phyloP scores from a whole-genome alignment of 768 basidiomycete species.

The Hortiboletus flavorubellus region DNA sequence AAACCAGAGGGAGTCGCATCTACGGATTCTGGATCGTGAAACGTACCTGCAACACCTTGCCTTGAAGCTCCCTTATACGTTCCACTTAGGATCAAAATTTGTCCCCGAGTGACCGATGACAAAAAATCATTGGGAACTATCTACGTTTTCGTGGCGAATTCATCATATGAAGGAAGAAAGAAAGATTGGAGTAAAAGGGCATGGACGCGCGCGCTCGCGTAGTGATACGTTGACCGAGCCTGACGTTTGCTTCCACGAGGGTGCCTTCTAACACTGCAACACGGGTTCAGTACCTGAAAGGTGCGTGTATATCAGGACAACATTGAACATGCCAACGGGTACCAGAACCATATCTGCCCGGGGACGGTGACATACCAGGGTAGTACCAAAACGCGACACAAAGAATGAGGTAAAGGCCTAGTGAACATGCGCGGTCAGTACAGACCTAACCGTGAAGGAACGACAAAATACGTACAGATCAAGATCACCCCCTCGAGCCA shows the following conservation, averaged over 20 bases:
- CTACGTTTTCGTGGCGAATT: slow-evolving; percentile 17
- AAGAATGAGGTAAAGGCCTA: slow-evolving; percentile 54
- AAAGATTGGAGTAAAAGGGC: neutral
- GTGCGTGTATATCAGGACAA: slow-evolving; percentile 2
- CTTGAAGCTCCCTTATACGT: too few species aligned
- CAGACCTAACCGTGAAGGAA: neutral
- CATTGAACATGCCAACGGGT: neutral
- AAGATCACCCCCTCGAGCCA: slow-evolving; percentile 86
- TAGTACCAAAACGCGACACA: slow-evolving; percentile 53
- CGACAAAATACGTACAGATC: slow-evolving; percentile 43
- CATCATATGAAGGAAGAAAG: neutral
- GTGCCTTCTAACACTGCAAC: neutral
- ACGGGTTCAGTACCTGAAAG: neutral
- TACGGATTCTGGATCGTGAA: too few species aligned
- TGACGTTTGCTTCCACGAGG: neutral
- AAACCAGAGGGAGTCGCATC: too few species aligned
- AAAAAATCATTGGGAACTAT: neutral
- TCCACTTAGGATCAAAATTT: too few species aligned
- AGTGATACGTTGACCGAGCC: neutral
- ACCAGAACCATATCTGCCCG: neutral
- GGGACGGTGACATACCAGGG: slow-evolving; percentile 34
- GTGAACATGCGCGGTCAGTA: neutral
- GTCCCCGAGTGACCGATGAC: too few species aligned
- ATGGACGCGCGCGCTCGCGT: neutral
- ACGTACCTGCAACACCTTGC: too few species aligned